phyloP scores from a whole-genome alignment of 305 asterid species.

The Solanum hybrid region DNA sequence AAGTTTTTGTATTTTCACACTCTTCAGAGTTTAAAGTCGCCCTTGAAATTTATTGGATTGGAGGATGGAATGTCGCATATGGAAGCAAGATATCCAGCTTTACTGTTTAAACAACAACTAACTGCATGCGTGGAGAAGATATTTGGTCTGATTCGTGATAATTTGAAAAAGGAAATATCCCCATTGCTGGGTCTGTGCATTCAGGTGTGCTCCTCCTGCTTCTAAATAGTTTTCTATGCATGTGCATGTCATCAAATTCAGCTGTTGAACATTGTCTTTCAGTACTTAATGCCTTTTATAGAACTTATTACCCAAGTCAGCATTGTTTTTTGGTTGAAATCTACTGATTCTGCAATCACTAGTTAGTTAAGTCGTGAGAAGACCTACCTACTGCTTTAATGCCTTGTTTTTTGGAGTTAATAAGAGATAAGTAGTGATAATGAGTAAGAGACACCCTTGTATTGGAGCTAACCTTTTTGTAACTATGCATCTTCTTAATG shows the following conservation, averaged over 20 bases:
- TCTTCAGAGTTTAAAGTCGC: slow-evolving; percentile 53
- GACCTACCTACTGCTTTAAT: background rate
- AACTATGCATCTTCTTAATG: background rate
- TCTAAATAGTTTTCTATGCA: background rate
- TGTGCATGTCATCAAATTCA: background rate
- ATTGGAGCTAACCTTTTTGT: background rate
- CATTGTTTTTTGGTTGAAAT: background rate
- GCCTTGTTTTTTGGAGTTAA: background rate
- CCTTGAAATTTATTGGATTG: slow-evolving; percentile 57
- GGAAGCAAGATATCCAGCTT: slow-evolving; percentile 94
- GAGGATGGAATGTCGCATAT: slow-evolving; percentile 76
- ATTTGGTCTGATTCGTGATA: slow-evolving; percentile 91
- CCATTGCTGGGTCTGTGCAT: slow-evolving; percentile 80
- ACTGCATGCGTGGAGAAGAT: slow-evolving; percentile 95
- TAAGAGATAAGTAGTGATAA: background rate
- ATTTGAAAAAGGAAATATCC: slow-evolving; percentile 92
- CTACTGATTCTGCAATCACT: background rate
- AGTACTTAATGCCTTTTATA: background rate
- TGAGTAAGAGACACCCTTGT: background rate
- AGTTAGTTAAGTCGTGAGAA: background rate
- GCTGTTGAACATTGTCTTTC: background rate
- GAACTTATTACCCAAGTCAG: background rate
- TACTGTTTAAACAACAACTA: slow-evolving; percentile 83
- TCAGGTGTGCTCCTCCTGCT: slow-evolving; percentile 43
- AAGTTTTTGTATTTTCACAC: slow-evolving; percentile 10